A percentile compares a stretch with the other conserved stretches of the same genome.
These are phyloP conservation scores for Apiospora arundinis DNA, from an alignment of 2,329 filamentous ascomycete genomes.

Conservation along the genomic window DNA sequence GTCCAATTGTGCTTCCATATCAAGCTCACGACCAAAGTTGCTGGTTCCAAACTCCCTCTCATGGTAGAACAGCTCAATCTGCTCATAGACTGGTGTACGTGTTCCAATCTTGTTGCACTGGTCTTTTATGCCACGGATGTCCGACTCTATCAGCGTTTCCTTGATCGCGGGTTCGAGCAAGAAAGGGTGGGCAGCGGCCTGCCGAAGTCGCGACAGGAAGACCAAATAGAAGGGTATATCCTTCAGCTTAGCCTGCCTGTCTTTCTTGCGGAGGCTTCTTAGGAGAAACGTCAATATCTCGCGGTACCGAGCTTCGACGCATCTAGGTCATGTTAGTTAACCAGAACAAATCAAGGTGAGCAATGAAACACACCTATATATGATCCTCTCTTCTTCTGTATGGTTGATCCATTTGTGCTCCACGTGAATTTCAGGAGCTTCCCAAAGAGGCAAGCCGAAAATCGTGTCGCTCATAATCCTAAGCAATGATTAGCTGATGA, in stretches of 20 bases:
- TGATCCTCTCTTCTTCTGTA: constrained; percentile 10
- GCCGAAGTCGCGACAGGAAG: neutral
- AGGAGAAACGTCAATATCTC: neutral
- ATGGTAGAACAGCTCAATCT: neutral
- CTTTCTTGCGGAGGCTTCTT: neutral
- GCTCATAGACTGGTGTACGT: neutral
- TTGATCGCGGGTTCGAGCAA: neutral
- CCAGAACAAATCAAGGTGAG: too few relatives aligned
- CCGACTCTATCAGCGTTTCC: neutral
- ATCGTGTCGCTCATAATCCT: neutral
- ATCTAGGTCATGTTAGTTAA: neutral
- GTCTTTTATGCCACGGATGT: neutral
- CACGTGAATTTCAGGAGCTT: neutral
- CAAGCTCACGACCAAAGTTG: neutral
- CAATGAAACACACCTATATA: too few relatives aligned
- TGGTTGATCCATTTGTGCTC: neutral
- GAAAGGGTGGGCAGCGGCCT: constrained; percentile 14
- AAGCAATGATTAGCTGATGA: neutral
- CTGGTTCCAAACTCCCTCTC: neutral
- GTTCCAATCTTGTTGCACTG: neutral
- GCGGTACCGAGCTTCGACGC: neutral
- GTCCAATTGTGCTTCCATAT: neutral
- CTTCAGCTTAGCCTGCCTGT: too few relatives aligned
- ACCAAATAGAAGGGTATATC: neutral
- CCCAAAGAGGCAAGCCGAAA: neutral